A percentile compares a stretch with the other conserved stretches of the same genome.
These are phyloP conservation scores for Platanthera zijinensis DNA, from an alignment of 106 monocot genomes.

Conservation along the genomic window DNA sequence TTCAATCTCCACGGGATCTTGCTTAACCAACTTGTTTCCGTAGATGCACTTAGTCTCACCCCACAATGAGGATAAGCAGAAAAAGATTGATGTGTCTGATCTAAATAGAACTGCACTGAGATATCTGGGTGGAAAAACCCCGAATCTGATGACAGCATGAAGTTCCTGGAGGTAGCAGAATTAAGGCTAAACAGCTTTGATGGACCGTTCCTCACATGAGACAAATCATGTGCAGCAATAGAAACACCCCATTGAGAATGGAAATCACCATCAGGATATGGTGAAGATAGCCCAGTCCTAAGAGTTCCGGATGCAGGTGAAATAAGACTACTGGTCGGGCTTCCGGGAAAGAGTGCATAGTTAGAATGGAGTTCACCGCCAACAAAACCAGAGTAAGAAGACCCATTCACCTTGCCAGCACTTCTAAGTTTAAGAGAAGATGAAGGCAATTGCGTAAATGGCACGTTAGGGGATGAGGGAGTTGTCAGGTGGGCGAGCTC, in stretches of 20 bases:
- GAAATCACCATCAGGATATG: conserved; percentile 58
- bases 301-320: conserved; percentile 89
- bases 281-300: conserved; percentile 69
- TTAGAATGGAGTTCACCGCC: conserved; percentile 61
- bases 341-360: conserved; percentile 81
- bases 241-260: conserved; percentile 42
- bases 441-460: conserved; percentile 80
- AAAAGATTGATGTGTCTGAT: conserved; percentile 45
- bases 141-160: conserved; percentile 37
- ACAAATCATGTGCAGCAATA: conserved; percentile 36
- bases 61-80: conserved; percentile 17
- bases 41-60: conserved; percentile 36
- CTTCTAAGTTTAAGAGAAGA: conserved; percentile 55
- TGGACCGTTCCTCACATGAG: conserved; percentile 33
- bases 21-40: conserved; percentile 49
- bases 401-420: conserved; percentile 40
- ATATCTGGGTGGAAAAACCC: conserved; percentile 59
- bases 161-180: conserved; percentile 41
- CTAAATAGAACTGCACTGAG: conserved; percentile 72
- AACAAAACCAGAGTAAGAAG: conserved; percentile 44
- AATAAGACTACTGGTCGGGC: conserved; percentile 90
- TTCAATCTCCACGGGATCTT: conserved; percentile 82
- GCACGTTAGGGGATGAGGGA: conserved; percentile 95
- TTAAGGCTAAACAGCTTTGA: conserved; percentile 52
- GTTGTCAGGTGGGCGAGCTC: conserved; percentile 91